phyloP scores from a whole-genome alignment of 2,329 filamentous ascomycete genomes.

The Huntiella decipiens region DNA sequence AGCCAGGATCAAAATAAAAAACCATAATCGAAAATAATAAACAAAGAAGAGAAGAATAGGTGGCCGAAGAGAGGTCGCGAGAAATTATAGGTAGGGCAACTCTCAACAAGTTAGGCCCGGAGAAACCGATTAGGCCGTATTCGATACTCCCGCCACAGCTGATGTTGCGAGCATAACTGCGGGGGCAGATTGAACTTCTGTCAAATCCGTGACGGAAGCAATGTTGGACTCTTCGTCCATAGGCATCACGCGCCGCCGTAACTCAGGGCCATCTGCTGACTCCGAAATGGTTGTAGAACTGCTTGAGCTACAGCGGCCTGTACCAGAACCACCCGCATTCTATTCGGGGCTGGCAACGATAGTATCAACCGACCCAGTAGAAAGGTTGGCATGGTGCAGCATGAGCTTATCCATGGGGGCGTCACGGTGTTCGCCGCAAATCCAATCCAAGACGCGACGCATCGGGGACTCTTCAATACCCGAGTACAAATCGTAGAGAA shows the following conservation, averaged over 20 bases:
- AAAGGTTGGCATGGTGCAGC: slow-evolving; percentile 4
- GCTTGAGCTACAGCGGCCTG: no score
- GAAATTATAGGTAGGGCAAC: no score
- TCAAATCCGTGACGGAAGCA: not conserved
- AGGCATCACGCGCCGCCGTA: no score
- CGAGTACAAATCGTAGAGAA: slow-evolving; percentile 48
- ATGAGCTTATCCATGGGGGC: slow-evolving; percentile 1
- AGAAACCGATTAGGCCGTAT: no score
- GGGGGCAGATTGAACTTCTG: no score
- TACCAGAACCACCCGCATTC: not conserved
- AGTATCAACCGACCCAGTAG: slow-evolving; percentile 8
- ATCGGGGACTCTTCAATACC: slow-evolving; percentile 53
- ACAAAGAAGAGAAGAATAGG: not conserved
- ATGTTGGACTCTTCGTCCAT: no score
- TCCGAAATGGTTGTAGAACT: no score
- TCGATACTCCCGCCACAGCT: no score
- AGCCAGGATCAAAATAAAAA: not conserved
- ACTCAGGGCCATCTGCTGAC: no score
- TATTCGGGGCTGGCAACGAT: slow-evolving; percentile 6
- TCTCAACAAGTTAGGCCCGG: no score
- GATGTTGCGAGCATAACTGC: no score
- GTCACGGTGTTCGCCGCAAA: slow-evolving; percentile 8
- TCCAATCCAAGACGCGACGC: slow-evolving; percentile 29
- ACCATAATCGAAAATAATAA: not conserved
- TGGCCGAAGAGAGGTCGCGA: no score